These are phyloP conservation scores for Beauveria rudraprayagi DNA, from an alignment of 2,329 filamentous ascomycete species.

Conservation along the genomic window DNA sequence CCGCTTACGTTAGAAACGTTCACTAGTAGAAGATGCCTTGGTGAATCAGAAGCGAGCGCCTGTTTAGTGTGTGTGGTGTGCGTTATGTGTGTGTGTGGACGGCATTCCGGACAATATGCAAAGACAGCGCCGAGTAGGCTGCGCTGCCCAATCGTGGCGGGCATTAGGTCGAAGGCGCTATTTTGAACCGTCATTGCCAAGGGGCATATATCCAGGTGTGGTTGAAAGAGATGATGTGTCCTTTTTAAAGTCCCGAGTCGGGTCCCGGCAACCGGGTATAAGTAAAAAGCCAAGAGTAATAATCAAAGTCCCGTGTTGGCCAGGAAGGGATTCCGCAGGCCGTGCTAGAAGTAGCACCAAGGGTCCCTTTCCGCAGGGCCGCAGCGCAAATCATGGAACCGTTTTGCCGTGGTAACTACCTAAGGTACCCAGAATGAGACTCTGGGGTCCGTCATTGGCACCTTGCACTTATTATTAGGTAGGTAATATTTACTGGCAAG, in stretches of 20 bases:
- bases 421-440: neutral
- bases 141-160: too few relatives aligned
- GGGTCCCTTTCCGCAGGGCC: neutral
- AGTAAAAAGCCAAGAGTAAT: too few relatives aligned
- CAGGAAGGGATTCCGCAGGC: neutral
- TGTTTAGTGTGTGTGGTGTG: neutral
- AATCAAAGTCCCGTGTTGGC: too few relatives aligned
- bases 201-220: too few relatives aligned
- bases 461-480: neutral
- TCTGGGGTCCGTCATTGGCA: neutral
- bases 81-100: too few relatives aligned
- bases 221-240: too few relatives aligned
- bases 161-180: too few relatives aligned
- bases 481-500: neutral
- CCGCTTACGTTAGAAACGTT: conserved; percentile 2
- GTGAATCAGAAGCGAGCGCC: neutral
- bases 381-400: neutral
- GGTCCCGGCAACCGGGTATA: too few relatives aligned
- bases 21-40: neutral
- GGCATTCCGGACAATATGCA: too few relatives aligned
- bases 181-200: too few relatives aligned
- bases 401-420: neutral
- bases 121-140: too few relatives aligned
- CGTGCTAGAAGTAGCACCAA: neutral
- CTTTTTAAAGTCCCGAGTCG: too few relatives aligned